These are phyloP conservation scores for Plasmodium malariae DNA, from an alignment of 169 alveolate species.

Conservation along the genomic window DNA sequence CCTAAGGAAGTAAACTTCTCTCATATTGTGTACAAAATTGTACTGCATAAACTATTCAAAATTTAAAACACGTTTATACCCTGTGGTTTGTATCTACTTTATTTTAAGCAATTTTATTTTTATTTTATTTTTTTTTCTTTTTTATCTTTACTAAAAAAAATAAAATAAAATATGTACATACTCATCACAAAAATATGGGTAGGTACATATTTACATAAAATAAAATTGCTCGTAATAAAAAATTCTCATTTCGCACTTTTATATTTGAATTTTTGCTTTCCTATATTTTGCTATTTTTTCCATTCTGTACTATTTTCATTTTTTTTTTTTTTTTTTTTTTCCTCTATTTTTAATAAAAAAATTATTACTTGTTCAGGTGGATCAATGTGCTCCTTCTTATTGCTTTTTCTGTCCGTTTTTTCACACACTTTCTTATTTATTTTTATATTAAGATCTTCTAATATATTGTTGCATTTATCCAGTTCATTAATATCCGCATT, in stretches of 20 bases:
- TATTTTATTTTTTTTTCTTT: slow-evolving; percentile 17
- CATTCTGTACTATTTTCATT: neutral
- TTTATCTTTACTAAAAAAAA: neutral
- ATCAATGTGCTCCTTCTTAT: neutral
- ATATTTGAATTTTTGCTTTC: neutral
- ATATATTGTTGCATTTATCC: slow-evolving; percentile 29
- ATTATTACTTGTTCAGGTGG: slow-evolving; percentile 61
- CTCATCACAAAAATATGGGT: neutral
- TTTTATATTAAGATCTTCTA: slow-evolving; percentile 50
- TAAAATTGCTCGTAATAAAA: slow-evolving; percentile 25
- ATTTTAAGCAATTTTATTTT: slow-evolving; percentile 70
- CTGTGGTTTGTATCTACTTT: slow-evolving; percentile 29
- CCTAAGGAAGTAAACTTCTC: no score
- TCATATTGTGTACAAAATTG: slow-evolving; percentile 32
- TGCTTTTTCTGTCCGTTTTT: slow-evolving; percentile 10
- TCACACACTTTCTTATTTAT: slow-evolving; percentile 54
- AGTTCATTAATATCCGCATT: neutral
- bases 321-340: slow-evolving; percentile 10
- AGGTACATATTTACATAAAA: neutral
- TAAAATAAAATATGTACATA: slow-evolving; percentile 6
- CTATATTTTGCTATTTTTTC: neutral
- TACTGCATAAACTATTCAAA: slow-evolving; percentile 58
- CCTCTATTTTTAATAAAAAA: neutral
- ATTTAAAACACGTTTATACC: slow-evolving; percentile 53
- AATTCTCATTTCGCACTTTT: neutral